These are phyloP conservation scores for Mucor velutinosus DNA, from an alignment of 371 early-diverging fungal genomes.

Conservation along the genomic window DNA sequence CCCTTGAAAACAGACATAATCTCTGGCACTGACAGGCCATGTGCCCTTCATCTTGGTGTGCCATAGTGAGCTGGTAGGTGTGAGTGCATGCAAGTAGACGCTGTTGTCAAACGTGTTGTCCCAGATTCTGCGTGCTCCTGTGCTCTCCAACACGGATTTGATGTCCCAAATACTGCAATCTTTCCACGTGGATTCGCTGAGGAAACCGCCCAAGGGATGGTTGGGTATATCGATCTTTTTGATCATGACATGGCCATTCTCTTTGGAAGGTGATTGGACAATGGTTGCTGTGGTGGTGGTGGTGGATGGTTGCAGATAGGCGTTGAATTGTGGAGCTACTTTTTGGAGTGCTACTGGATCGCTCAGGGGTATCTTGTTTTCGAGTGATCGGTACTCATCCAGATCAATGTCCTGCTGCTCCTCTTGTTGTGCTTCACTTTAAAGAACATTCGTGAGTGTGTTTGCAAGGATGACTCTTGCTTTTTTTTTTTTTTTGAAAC, in stretches of 20 bases:
- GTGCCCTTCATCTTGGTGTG: constrained; percentile 55
- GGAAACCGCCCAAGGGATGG: constrained; percentile 52
- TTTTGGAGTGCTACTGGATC: constrained; percentile 35
- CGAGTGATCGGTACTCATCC: background rate
- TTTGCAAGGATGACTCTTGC: no score
- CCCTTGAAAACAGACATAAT: constrained; percentile 53
- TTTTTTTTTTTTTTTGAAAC: no score
- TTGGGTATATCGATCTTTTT: constrained; percentile 48
- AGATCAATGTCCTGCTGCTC: background rate
- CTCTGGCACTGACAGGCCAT: constrained; percentile 59
- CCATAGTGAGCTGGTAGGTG: constrained; percentile 53
- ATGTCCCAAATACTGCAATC: constrained; percentile 63
- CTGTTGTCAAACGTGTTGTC: constrained; percentile 55
- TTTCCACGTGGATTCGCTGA: constrained; percentile 54
- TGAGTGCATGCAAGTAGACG: constrained; percentile 40
- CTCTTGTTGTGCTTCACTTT: background rate
- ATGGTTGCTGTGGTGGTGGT: background rate
- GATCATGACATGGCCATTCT: constrained; percentile 38
- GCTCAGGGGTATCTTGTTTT: constrained; percentile 26
- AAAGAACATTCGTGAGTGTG: background rate
- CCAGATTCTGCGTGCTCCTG: constrained; percentile 47
- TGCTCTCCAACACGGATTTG: constrained; percentile 52
- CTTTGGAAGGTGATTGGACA: constrained; percentile 27
- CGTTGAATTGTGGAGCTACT: constrained; percentile 25
- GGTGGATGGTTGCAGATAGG: constrained; percentile 9